Base-by-base conservation (phyloP, 495 filamentous ascomycete genomes). In the Penicillium verhagenii region DNA sequence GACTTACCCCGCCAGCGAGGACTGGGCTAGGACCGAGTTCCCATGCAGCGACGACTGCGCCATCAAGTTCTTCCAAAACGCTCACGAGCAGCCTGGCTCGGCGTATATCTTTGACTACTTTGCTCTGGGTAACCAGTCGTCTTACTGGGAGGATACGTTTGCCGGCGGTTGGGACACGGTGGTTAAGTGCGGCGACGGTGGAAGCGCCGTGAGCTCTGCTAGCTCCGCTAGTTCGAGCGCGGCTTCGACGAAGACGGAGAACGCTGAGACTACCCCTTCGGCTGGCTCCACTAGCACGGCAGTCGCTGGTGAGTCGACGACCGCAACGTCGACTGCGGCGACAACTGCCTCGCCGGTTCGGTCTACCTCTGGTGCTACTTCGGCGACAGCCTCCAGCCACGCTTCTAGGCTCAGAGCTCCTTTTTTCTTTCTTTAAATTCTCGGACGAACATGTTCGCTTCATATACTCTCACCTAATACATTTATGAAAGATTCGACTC, bases 21-120 rank as follows among this genome's bases (percentile, higher is more conserved):
- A 59, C 40, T 66, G 60, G 60, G 54, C 51, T 26, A 53, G 60
- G 60, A 56, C 51, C 33, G 51, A 37, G 21, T 66, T 66, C 56
- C 54, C 63, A 45, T 66, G 63, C 24, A 50, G 29, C 56, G 59
- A 66, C 40, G 50, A 54, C n/a, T 66, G 63, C 44, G 63, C 59
- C n/a, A 19, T 66, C 28, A 38, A 66, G 39, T 66, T 63, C 25
- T 62, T 42, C 50, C 46, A 58, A 47, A 66, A 66, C 33, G 63
- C 63, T n/a, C 63, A 66, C 44, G 20, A 66, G 24, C 50, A 66
- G 31, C 63, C 59, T 43, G 63, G 63, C 47, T 66, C 63, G 3
- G 63, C 28, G 38, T 66, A 66, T 48, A 52, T 50, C 24, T 66
- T 65, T 26, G 26, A 11, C 39, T 65, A 65, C 56, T 56, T 59